A percentile compares a stretch with the other conserved stretches of the same genome.
Conservation (phyloP, 2,329 filamentous ascomycete species). For the Fusarium nelsonii region DNA sequence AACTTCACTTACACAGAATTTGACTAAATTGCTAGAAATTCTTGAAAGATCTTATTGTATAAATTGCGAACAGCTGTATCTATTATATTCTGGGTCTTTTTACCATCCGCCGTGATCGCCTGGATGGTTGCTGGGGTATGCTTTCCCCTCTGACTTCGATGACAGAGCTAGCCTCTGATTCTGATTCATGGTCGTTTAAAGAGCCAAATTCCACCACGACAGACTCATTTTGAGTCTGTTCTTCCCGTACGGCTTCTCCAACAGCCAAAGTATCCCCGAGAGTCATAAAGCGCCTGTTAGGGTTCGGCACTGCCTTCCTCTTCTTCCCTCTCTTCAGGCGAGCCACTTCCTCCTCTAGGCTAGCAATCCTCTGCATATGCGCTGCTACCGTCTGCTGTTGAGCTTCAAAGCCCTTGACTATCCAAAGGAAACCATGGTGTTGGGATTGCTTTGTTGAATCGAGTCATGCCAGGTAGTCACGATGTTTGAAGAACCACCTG, state of each 20-base stretch:
- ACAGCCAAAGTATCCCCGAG: constrained; percentile 11
- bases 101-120: not conserved
- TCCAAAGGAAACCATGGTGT: constrained; percentile 58
- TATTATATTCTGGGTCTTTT: not conserved
- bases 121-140: not conserved
- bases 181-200: not conserved
- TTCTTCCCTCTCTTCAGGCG: constrained; percentile 25
- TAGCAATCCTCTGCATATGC: constrained; percentile 6
- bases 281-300: constrained; percentile 23
- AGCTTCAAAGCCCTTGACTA: no score
- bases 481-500: constrained; percentile 25
- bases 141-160: constrained; percentile 1
- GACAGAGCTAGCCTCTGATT: not conserved
- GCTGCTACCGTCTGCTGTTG: no score
- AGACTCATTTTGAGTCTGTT: not conserved
- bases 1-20: constrained; percentile 1
- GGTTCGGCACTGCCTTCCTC: constrained; percentile 25
- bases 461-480: constrained; percentile 22
- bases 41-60: not conserved
- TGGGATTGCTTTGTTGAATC: not conserved
- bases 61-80: not conserved
- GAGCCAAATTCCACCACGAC: not conserved
- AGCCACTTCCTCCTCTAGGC: constrained; percentile 22
- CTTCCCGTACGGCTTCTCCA: not conserved
- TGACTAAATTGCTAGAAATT: not conserved